Conservation (phyloP, 2,329 filamentous ascomycete species). For the Aspergillus alliaceus region DNA sequence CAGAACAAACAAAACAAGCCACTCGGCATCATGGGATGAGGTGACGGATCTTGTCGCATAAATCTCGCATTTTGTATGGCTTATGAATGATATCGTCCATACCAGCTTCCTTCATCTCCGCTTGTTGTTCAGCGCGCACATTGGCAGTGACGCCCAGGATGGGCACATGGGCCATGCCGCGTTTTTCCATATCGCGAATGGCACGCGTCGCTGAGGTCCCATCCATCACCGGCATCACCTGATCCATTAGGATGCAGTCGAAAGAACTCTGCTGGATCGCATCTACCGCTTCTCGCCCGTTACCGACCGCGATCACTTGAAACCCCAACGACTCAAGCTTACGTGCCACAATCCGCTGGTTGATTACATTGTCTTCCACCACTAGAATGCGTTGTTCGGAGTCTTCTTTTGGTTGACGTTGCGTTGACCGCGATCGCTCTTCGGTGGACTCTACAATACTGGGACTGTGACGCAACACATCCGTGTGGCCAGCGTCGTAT, state of each 20-base stretch:
- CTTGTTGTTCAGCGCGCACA: slow-evolving; percentile 71
- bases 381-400: slow-evolving; percentile 31
- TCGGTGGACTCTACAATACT: neutral
- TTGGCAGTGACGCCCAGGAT: slow-evolving; percentile 63
- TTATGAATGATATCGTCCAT: slow-evolving; percentile 80
- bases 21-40: slow-evolving; percentile 37
- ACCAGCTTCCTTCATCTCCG: slow-evolving; percentile 68
- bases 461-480: neutral
- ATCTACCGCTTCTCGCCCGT: slow-evolving; percentile 46
- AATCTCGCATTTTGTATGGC: slow-evolving; percentile 72
- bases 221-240: slow-evolving; percentile 84
- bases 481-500: neutral
- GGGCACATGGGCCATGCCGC: slow-evolving; percentile 31
- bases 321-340: slow-evolving; percentile 39
- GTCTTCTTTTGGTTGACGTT: neutral
- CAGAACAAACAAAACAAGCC: too few relatives aligned
- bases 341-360: slow-evolving; percentile 39
- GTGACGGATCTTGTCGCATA: slow-evolving; percentile 67
- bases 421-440: neutral
- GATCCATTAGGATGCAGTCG: slow-evolving; percentile 73
- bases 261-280: slow-evolving; percentile 40
- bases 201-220: slow-evolving; percentile 70
- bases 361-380: slow-evolving; percentile 48
- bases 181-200: slow-evolving; percentile 67
- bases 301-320: slow-evolving; percentile 35